Evolutionary conservation across 306 rosid species (phyloP), one percentile per base, ranked within the genome.

Genomic region (Cicer judaicum): DNA sequence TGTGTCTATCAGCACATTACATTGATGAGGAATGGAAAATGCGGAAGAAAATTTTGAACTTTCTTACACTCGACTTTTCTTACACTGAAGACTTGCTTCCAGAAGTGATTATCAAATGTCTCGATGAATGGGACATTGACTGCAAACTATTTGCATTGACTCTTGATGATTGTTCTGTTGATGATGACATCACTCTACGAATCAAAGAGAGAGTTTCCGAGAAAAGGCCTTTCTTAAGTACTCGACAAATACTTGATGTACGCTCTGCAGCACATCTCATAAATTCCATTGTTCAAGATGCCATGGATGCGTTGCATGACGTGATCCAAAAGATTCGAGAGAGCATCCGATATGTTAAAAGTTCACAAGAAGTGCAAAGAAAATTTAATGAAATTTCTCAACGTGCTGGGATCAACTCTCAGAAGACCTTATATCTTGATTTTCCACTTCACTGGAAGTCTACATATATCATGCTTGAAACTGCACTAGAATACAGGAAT

Each of bases 51-150:
- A 53, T 90, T 74, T 70, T 90, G 86, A 94, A 92, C 80, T 94
- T 94, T 64, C 85, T 94, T 83, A 83, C 96, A 21, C 99, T 91
- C 41, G 95, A 91, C 84, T 71, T 93, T 76, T 86, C 95, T 21
- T 89, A 93, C 70, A 93, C 98, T 6, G 91, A 89, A 62, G 98
- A 91, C 82, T 66, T 89, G 78, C 95, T 94, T 87, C 89, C 97
- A 8, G 95, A 88, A 76, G 97, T 92, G 73, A 89, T 94, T 43
- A 81, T 88, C 49, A 90, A 87, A 82, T 88, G 95, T 79, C 84
- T 92, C 53, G 82, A 71, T 74, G 95, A 91, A 52, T 94, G 99
- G 96, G 90, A 85, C 78, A 83, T 94, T 77, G 95, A 92, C 72
- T 64, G 89, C 73, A 91, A 94, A 85, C 84, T 94, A 71, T 94